These are phyloP conservation scores for Fraxinus americana DNA, from an alignment of 257 asterid genomes.

Conservation along the genomic window DNA sequence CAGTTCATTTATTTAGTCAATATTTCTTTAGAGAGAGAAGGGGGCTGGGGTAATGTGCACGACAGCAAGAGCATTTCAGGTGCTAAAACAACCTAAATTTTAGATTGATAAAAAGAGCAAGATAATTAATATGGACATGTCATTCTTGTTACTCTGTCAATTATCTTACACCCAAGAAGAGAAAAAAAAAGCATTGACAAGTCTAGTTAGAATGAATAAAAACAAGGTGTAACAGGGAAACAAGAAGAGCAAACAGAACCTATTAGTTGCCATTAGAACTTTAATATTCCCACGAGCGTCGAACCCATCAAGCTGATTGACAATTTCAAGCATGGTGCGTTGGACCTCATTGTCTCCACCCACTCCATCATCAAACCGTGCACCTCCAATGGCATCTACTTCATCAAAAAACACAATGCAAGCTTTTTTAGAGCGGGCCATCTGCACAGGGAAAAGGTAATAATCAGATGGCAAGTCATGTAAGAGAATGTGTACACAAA, in stretches of 20 bases:
- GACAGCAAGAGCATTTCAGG: background rate
- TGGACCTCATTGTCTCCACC: conserved; percentile 99
- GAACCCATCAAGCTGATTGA: conserved; percentile 97
- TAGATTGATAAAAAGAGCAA: background rate
- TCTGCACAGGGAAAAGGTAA: conserved; percentile 43
- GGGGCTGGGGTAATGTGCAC: background rate
- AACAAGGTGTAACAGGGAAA: conserved; percentile 1
- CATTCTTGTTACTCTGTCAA: conserved; percentile 3
- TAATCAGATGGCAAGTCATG: conserved; percentile 8
- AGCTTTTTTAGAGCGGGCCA: conserved; percentile 99
- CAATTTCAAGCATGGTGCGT: conserved; percentile 98
- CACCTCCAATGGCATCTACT: conserved; percentile 98
- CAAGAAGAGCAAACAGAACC: conserved; percentile 40
- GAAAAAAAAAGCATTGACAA: background rate
- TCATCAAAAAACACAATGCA: conserved; percentile 98
- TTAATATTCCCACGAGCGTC: conserved; percentile 98
- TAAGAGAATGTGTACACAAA: background rate
- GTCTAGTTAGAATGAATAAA: background rate
- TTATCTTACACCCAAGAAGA: background rate
- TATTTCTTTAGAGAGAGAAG: background rate
- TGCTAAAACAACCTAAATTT: background rate
- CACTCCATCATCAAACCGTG: conserved; percentile 93
- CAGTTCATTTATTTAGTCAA: background rate
- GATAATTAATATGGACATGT: background rate
- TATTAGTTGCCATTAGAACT: conserved; percentile 97